These are phyloP conservation scores for Eruca vesicaria DNA, from an alignment of 441 rosid species.

Conservation along the genomic window DNA sequence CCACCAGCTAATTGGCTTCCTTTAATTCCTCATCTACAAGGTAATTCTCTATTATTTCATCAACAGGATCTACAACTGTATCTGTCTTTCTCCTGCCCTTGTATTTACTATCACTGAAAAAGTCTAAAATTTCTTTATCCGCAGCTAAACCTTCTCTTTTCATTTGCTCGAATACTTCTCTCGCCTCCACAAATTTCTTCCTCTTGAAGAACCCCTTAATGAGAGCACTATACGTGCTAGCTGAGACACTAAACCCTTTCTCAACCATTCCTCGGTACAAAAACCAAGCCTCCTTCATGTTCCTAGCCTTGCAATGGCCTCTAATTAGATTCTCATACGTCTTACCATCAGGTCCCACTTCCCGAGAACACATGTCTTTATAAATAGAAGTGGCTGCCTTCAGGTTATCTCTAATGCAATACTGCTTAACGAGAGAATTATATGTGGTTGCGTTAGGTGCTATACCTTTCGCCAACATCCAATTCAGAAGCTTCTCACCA, in stretches of 20 bases:
- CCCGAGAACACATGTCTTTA: slow-evolving; percentile 56
- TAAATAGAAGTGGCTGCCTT: slow-evolving; percentile 49
- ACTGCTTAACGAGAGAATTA: slow-evolving; percentile 78
- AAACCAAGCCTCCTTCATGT: slow-evolving; percentile 97
- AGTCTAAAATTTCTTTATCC: slow-evolving; percentile 55
- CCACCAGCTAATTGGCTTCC: slow-evolving; percentile 33
- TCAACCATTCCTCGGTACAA: slow-evolving; percentile 62
- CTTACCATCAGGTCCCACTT: slow-evolving; percentile 71
- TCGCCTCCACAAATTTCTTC: slow-evolving; percentile 70
- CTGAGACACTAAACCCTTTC: slow-evolving; percentile 59
- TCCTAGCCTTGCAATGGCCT: slow-evolving; percentile 92
- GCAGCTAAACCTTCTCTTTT: slow-evolving; percentile 60
- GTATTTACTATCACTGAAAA: slow-evolving; percentile 60
- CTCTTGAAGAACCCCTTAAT: slow-evolving; percentile 72
- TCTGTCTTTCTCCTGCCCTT: slow-evolving; percentile 63
- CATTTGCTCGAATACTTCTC: slow-evolving; percentile 72
- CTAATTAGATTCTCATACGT: slow-evolving; percentile 74
- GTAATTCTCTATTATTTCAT: slow-evolving; percentile 70
- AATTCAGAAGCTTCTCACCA: slow-evolving; percentile 67
- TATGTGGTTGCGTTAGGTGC: slow-evolving; percentile 73
- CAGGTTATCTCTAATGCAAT: slow-evolving; percentile 58
- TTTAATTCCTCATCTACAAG: slow-evolving; percentile 45
- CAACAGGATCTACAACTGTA: slow-evolving; percentile 65
- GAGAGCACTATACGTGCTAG: slow-evolving; percentile 63
- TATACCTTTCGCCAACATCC: slow-evolving; percentile 86